These are phyloP conservation scores for Physocladia obscura DNA, from an alignment of 192 early-diverging fungal species.

Conservation along the genomic window DNA sequence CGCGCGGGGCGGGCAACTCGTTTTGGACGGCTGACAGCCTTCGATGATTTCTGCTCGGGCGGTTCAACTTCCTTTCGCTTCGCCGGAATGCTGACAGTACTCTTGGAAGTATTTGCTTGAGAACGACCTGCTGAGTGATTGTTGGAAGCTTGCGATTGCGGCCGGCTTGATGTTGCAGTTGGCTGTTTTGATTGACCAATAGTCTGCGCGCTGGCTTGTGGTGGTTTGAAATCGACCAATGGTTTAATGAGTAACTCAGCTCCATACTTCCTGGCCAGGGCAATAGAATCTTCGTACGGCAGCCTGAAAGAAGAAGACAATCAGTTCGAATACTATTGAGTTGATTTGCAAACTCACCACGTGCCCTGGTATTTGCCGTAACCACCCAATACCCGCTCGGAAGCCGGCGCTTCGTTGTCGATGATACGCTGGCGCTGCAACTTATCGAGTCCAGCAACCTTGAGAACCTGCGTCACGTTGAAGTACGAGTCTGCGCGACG, in stretches of 20 bases:
- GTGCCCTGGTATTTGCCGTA: conserved; percentile 98
- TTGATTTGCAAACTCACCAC: conserved; percentile 50
- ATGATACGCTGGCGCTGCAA: conserved; percentile 88
- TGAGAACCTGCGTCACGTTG: conserved; percentile 98
- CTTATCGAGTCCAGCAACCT: conserved; percentile 93
- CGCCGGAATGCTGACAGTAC: not conserved
- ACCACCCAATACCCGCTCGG: conserved; percentile 97
- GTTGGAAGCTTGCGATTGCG: not conserved
- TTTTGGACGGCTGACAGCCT: conserved; percentile 22
- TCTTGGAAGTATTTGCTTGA: not conserved
- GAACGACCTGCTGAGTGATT: not conserved
- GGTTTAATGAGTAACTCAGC: conserved; percentile 74
- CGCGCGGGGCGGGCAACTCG: conserved; percentile 7
- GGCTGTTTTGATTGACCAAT: not conserved
- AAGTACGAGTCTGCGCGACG: conserved; percentile 82
- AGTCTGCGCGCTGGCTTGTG: conserved; percentile 42
- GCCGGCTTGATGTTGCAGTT: not conserved
- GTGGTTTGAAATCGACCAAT: conserved; percentile 76
- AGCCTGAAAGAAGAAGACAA: conserved; percentile 59
- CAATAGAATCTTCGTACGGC: conserved; percentile 79
- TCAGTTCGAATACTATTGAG: not conserved
- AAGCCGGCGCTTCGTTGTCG: conserved; percentile 72
- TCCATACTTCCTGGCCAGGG: conserved; percentile 77
- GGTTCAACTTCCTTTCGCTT: conserved; percentile 11
- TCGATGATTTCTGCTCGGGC: not conserved